Evolutionary conservation across 805 yeast species (phyloP), one percentile per base, ranked within the genome.

Genomic region (Lachancea sp.): DNA sequence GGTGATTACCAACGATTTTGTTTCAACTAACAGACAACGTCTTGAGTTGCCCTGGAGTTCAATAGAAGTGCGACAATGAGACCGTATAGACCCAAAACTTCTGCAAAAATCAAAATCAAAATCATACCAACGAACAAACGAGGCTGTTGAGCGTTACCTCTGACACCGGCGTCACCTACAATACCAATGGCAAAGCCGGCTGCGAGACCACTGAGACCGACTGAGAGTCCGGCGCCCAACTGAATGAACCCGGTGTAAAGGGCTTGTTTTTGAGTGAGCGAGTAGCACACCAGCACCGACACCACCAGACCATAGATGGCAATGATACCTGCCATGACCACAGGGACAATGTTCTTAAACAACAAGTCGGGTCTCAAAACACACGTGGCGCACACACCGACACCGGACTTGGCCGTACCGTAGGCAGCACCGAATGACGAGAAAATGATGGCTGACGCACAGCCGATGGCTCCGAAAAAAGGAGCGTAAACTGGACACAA

Each of bases 151-250:
- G 96, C 92, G 52, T 89, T 82, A 69, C 96, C 96, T 75, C 97
- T 85, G 44, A 90, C 97, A 77, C 98, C 98, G 44, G 96, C 97
- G 66, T 90, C 98, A 67, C 98, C 98, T 54, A 90, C 98, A 54
- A 90, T 90, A 72, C 98, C 98, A 71, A 90, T 90, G 66, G 98
- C 97, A 62, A 87, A 90, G 55, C 98, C 98, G 51, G 97, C 96
- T 62, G 97, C 97, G 63, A 90, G 76, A 66, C 97, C 96, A 48
- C 96, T 83, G 55, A 90, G 75, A 61, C 98, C 98, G 52, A 90
- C 98, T 38, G 96, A 84, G 58, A 90, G 75, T 67, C 98, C 98
- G 45, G 97, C 96, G 70, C 96, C 97, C 60, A 90, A 75, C 73
- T 90, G 98, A 68, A 90, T 88, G 75, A 90, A 90, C 52, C 97